Base-by-base conservation (phyloP, 2,329 filamentous ascomycete species). In the Paecilomyces sp. region DNA sequence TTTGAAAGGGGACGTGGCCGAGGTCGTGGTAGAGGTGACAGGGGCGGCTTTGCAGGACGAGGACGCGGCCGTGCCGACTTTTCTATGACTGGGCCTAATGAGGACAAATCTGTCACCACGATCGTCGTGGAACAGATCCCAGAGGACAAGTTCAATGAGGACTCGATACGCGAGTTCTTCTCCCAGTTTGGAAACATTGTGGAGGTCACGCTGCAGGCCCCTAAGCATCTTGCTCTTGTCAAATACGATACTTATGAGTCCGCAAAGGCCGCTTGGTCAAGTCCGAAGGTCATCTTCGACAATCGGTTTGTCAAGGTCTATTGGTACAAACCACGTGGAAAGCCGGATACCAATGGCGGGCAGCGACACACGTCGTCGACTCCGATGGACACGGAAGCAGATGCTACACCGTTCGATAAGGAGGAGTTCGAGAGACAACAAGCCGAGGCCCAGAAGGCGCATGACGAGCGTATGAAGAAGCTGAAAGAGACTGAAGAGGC, bases 231-330 rank as follows among this genome's bases (percentile, higher is more conserved):
- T 22, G 84, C 84, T 0, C 70, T 85, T 41, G 76, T 87, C 64
- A 83, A 80, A 60, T 87, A 79, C 64, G 75, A 77, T 25, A 77
- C 77, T 58, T 80, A 81, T 64, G 75, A 75, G 15, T 73, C 79
- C 22, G 84, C 84, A 8, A 78, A 77, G 60, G 74, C 75, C 30
- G 85, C 85, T 1, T 85, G 84, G 72, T 77, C 81, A 18, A 85
- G 82, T 61, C 84, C 85, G 0, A 86, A 86, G 68, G 81, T 81
- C 57, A 81, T 87, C 18, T 87, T 87, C 63, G 84, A 86, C 63
- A 87, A 87, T 62, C 77, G 85, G 3, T 87, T 87, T 63, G 84
- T 87, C 57, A 86, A 86, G 64, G 83, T 86, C 1, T 86, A 85
- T 65, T 87, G 84, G 84, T 79, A 82, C 67, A 83, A 81, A 62